Evolutionary conservation across 2,329 filamentous ascomycete species (phyloP), one percentile per base, ranked within the genome.

Genomic region (Calonectria honghensis): DNA sequence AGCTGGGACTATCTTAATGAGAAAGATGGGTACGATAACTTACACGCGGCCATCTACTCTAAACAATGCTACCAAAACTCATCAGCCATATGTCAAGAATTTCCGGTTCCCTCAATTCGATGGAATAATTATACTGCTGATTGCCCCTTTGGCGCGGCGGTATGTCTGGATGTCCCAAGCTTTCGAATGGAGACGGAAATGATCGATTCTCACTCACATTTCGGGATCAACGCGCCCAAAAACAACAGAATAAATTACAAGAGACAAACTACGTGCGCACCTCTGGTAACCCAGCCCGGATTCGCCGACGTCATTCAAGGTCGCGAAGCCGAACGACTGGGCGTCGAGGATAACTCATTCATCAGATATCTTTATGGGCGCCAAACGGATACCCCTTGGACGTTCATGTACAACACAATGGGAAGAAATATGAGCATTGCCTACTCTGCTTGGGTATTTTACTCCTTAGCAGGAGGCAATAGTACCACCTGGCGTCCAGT

Each of bases 151-250:
- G 50, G 50, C 3, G 24, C 10, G 6, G 27, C 24, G 29, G 27
- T 52, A 6, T 52, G 50, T 14, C 27, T 52, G 18, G 50, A 52
- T 16, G 50, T 31, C 6, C 50, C 50, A 52, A 52, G 50, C 50
- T 52, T 52, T 18, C 50, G 14, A 52, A 52, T 52, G 50, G 50
- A 52, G 50, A 18, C 50, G 24, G 50, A 31, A 10, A 52, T 52
- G 50, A 29, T 52, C 11, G 50, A 52, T 29, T 52, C 50, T 6
- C 50, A 52, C 31, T 29, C 24, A 3, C 24, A 52, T 18, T 6
- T 52, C 5, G 50, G 50, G 10, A 52, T 52, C 24, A 52, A 52
- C 50, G 50, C 31, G 27, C 50, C 50, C 4, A 29, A 52, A 18
- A 9, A 27, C 50, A 52, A 52, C 29, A 52, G 50, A 18, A 29